Evolutionary conservation across 495 filamentous ascomycete species (phyloP), one percentile per base, ranked within the genome.

Genomic region (Neurospora terricola): DNA sequence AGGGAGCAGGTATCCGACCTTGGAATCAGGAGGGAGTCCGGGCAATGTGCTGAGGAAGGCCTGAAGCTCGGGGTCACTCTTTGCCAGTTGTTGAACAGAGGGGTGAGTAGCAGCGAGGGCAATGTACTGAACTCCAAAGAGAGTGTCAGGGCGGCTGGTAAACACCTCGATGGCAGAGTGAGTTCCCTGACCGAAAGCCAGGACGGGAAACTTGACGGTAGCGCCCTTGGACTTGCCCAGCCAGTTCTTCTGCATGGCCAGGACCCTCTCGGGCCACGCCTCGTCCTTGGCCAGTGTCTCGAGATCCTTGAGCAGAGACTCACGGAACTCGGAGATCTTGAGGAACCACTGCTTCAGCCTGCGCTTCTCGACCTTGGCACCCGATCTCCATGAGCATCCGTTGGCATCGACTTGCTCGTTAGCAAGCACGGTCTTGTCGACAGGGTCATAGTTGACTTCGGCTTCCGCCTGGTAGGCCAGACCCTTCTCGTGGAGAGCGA

Each of bases 311-410:
- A 96, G 81, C 1, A 97, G 84, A n/a, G 87, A 82, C 70, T 94
- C 89, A 70, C 91, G 88, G 78, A 93, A 96, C 27, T 86, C 86
- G 2, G 92, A 94, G 74, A 96, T 96, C 38, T 89, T 88, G 70
- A 97, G 88, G 76, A 97, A 97, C 94, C 94, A 97, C 77, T 97
- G 94, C 79, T 93, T 92, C 27, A 97, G 83, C 71, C 88, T 88
- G 70, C 88, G 82, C 80, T 94, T 91, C 79, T 95, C 92, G 38
- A 97, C 93, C 75, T 92, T 90, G 8, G 92, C 94, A 4, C 94
- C 94, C 10, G 93, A 96, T 69, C 94, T 86, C 94, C 94, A 97
- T 8, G 93, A 96, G 75, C 84, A 88, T 2, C 94, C 94, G 76
- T 92, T 90, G 8, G 90, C 83, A 78, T 94, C 93, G 11, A 97